These are phyloP conservation scores for Wickerhamomyces ciferrii DNA, from an alignment of 805 yeast genomes.

Conservation along the genomic window DNA sequence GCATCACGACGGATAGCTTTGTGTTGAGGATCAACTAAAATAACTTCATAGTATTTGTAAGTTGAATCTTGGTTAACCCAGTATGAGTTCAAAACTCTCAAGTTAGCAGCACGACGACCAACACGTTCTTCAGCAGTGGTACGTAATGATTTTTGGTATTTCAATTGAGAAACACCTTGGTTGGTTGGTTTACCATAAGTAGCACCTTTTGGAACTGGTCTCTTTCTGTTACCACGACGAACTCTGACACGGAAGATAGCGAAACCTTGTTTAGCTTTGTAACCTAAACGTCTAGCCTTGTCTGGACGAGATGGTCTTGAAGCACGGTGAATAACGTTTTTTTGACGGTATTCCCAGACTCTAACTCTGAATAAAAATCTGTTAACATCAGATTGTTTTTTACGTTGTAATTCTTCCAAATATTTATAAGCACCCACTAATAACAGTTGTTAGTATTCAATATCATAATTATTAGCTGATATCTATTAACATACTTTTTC, in stretches of 20 bases:
- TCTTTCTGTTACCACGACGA: conserved; percentile 99
- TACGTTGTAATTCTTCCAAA: conserved; percentile 98
- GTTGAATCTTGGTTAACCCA: conserved; percentile 99
- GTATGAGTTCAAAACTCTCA: conserved; percentile 99
- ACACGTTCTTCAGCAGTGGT: conserved; percentile 99
- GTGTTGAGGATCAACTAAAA: conserved; percentile 96
- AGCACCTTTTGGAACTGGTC: conserved; percentile 99
- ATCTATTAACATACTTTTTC: not conserved
- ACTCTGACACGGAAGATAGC: conserved; percentile 98
- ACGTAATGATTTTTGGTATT: conserved; percentile 97
- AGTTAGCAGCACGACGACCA: conserved; percentile 97
- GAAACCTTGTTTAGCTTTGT: conserved; percentile 99
- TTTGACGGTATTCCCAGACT: conserved; percentile 99
- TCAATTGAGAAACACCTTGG: conserved; percentile 99
- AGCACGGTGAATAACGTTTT: conserved; percentile 98
- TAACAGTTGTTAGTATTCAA: conserved; percentile 3
- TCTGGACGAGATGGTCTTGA: conserved; percentile 99
- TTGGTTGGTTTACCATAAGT: conserved; percentile 99
- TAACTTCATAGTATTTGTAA: conserved; percentile 98
- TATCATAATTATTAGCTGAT: not conserved
- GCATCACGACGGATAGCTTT: conserved; percentile 98
- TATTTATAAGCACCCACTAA: conserved; percentile 99
- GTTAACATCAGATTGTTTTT: conserved; percentile 99
- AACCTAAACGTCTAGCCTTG: conserved; percentile 99
- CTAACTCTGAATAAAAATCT: conserved; percentile 99